Evolutionary conservation across 331 rosid genomes (phyloP).

Genomic region (Saraca asoca): DNA sequence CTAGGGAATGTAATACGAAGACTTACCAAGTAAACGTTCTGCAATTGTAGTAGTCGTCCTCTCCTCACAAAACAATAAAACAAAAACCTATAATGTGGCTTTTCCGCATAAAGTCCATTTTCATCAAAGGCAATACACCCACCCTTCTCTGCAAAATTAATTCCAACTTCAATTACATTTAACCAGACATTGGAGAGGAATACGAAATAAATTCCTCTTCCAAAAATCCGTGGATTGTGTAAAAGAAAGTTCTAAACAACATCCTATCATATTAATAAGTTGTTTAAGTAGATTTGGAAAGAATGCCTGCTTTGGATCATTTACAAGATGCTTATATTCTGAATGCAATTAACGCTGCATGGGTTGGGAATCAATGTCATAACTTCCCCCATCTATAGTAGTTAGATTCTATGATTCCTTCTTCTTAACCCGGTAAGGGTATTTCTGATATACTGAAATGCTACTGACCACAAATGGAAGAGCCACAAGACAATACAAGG

Average conservation of each 20-base stretch:
- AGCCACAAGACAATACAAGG: slow-evolving; percentile 78
- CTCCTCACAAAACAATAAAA: not conserved
- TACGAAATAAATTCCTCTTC: slow-evolving; percentile 23
- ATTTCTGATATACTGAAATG: slow-evolving; percentile 84
- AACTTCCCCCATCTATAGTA: slow-evolving; percentile 27
- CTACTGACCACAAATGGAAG: slow-evolving; percentile 86
- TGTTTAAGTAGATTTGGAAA: slow-evolving; percentile 35
- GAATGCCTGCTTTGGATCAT: slow-evolving; percentile 37
- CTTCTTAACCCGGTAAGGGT: slow-evolving; percentile 70
- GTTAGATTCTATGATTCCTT: slow-evolving; percentile 53
- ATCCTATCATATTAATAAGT: slow-evolving; percentile 12
- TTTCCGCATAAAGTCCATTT: slow-evolving; percentile 12
- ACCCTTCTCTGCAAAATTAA: slow-evolving; percentile 1
- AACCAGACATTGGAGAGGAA: slow-evolving; percentile 30
- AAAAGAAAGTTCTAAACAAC: slow-evolving; percentile 4
- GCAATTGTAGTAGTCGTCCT: not conserved
- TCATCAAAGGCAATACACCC: slow-evolving; percentile 17
- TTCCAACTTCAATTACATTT: slow-evolving; percentile 14
- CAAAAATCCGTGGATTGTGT: slow-evolving; percentile 20
- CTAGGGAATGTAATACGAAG: no score
- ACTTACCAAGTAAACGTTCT: no score
- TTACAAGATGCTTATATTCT: slow-evolving; percentile 39
- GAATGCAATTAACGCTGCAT: slow-evolving; percentile 3
- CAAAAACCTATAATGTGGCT: not conserved
- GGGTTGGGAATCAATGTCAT: slow-evolving; percentile 28